Conservation (phyloP, 1,284 basidiomycete species). For the Malassezia restricta region DNA sequence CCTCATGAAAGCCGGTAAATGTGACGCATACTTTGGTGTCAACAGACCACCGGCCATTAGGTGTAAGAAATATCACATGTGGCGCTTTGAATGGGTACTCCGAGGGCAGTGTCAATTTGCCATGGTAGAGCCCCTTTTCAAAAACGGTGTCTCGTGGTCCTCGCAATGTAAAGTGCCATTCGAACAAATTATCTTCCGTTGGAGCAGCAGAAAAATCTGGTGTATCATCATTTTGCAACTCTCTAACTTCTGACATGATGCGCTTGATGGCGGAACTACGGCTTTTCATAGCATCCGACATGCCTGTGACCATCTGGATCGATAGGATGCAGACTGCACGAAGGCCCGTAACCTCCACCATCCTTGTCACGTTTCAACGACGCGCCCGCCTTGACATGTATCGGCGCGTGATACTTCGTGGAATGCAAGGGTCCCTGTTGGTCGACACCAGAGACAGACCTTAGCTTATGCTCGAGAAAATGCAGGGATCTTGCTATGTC, state of each 20-base stretch:
- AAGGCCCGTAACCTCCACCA: too few species aligned
- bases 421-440: too few species aligned
- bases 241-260: slow-evolving; percentile 14
- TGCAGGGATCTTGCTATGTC: too few species aligned
- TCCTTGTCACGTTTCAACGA: too few species aligned
- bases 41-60: slow-evolving; percentile 84
- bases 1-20: slow-evolving; percentile 49
- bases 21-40: slow-evolving; percentile 61
- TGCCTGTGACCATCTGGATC: neutral
- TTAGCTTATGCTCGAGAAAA: too few species aligned
- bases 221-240: neutral
- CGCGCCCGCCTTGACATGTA: too few species aligned
- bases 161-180: slow-evolving; percentile 94
- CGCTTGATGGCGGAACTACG: slow-evolving; percentile 10
- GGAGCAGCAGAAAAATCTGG: slow-evolving; percentile 7
- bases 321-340: neutral
- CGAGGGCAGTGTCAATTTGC: slow-evolving; percentile 75
- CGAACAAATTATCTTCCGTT: slow-evolving; percentile 48
- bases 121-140: slow-evolving; percentile 59
- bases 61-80: slow-evolving; percentile 83
- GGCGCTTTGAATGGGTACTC: slow-evolving; percentile 91
- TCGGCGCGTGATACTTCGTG: too few species aligned
- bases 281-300: neutral
- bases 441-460: too few species aligned
- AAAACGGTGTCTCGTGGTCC: slow-evolving; percentile 54